Evolutionary conservation across 2,329 filamentous ascomycete genomes (phyloP), one percentile per base, ranked within the genome.

Genomic region (Aspergillus oerlinghausenensis): DNA sequence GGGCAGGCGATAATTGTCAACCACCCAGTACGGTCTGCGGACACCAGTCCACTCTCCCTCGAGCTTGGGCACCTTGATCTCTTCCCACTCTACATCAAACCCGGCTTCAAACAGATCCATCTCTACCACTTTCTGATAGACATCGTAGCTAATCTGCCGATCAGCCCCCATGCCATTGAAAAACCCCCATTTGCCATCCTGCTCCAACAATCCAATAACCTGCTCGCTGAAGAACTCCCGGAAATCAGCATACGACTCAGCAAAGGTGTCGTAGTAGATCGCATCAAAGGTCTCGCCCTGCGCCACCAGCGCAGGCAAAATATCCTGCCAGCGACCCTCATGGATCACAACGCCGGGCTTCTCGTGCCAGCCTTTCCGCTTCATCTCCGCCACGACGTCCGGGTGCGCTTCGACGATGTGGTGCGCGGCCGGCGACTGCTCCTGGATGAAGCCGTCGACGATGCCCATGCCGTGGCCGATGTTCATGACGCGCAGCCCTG

Each of bases 221-320:
- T 88, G 86, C 72, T 97, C 94, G 2, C 84, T 88, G 71, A 97
- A 96, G 77, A 97, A 97, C 58, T 86, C 81, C 49, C 88, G 88
- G 28, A 97, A 84, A 71, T 93, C 89, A 2, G 81, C 80, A 74
- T 97, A 99, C 61, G 94, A 90, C 76, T 99, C 94, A 6, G 92
- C 94, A 73, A 97, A 97, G 0, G 94, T 99, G 70, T 99, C 94
- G 69, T 97, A 97, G 78, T 97, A 99, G 64, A 99, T 90, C 28
- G 88, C 90, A 69, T 96, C 90, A 68, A 93, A 92, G 11, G 85
- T 77, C 66, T 88, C 82, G 9, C 88, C 88, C 43, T 84, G 76
- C 57, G 84, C 83, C 1, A 93, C 76, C 7, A 96, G 78, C 51
- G 78, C 77, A 0, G 87, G 88, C 17, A 92, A 78, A 0, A 94